Conservation (phyloP, 768 basidiomycete genomes). For the Tephrocybe sp. region DNA sequence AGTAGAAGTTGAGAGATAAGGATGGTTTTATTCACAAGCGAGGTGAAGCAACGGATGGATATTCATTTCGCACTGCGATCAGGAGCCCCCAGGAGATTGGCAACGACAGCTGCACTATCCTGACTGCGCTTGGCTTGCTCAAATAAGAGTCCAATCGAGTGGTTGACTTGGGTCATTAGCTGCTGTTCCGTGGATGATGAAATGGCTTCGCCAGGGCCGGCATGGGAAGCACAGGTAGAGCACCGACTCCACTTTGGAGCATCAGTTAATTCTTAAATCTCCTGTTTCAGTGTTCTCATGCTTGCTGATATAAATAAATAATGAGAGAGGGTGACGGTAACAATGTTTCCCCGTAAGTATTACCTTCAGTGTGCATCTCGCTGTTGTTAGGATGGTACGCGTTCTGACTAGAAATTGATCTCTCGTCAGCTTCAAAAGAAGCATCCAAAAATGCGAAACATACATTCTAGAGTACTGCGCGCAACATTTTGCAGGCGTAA, state of each 20-base stretch:
- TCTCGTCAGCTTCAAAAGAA: not conserved
- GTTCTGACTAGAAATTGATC: slow-evolving; percentile 44
- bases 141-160: slow-evolving; percentile 44
- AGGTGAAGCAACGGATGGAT: not conserved
- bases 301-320: no score
- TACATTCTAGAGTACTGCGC: slow-evolving; percentile 53
- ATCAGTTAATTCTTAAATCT: slow-evolving; percentile 46
- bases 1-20: no score
- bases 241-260: slow-evolving; percentile 64
- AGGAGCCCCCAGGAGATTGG: slow-evolving; percentile 14
- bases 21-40: no score
- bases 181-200: slow-evolving; percentile 45
- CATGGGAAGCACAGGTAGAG: slow-evolving; percentile 49
- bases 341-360: no score
- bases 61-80: not conserved
- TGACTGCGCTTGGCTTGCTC: slow-evolving; percentile 53
- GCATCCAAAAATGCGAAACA: slow-evolving; percentile 18
- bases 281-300: slow-evolving; percentile 48
- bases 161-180: slow-evolving; percentile 40
- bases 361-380: slow-evolving; percentile 57
- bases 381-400: slow-evolving; percentile 59
- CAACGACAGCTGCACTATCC: slow-evolving; percentile 56
- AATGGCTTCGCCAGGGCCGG: slow-evolving; percentile 13
- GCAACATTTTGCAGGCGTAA: slow-evolving; percentile 48
- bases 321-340: no score